Evolutionary conservation across 257 asterid species (phyloP).

Genomic region (Solanum virginianum): DNA sequence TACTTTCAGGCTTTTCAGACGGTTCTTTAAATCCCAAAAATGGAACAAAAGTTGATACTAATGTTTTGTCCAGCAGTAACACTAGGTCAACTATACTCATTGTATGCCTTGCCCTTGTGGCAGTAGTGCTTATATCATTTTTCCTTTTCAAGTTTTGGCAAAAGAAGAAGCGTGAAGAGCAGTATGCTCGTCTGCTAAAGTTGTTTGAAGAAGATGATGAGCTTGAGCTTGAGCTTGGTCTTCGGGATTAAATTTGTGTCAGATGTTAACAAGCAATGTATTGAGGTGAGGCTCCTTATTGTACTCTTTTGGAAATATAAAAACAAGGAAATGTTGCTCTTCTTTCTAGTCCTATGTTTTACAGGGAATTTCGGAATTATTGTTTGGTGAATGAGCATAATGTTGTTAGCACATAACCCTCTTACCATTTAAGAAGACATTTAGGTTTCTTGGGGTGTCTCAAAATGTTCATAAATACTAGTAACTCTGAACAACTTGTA

Average conservation of each 20-base stretch:
- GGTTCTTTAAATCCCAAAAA: slow-evolving; percentile 32
- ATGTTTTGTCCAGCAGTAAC: slow-evolving; percentile 22
- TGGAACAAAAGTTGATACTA: slow-evolving; percentile 23
- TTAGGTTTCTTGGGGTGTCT: not conserved
- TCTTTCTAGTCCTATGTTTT: not conserved
- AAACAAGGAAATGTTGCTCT: not conserved
- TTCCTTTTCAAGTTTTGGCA: slow-evolving; percentile 71
- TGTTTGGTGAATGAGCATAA: not conserved
- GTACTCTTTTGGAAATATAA: not conserved
- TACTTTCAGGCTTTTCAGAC: slow-evolving; percentile 41
- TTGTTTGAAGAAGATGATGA: slow-evolving; percentile 91
- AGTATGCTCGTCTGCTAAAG: slow-evolving; percentile 76
- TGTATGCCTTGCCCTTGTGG: slow-evolving; percentile 29
- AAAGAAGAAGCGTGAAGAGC: slow-evolving; percentile 83
- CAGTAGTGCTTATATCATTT: slow-evolving; percentile 32
- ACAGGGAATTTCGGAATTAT: not conserved
- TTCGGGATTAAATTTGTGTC: slow-evolving; percentile 45
- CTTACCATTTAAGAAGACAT: not conserved
- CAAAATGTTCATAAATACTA: not conserved
- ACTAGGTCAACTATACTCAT: slow-evolving; percentile 34
- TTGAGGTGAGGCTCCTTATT: slow-evolving; percentile 27
- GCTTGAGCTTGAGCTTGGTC: slow-evolving; percentile 92
- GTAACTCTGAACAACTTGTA: not conserved
- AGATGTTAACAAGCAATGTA: slow-evolving; percentile 1
- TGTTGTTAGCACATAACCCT: not conserved